Conservation (phyloP, 148 eudicot species). For the Spergularia bocconei region DNA sequence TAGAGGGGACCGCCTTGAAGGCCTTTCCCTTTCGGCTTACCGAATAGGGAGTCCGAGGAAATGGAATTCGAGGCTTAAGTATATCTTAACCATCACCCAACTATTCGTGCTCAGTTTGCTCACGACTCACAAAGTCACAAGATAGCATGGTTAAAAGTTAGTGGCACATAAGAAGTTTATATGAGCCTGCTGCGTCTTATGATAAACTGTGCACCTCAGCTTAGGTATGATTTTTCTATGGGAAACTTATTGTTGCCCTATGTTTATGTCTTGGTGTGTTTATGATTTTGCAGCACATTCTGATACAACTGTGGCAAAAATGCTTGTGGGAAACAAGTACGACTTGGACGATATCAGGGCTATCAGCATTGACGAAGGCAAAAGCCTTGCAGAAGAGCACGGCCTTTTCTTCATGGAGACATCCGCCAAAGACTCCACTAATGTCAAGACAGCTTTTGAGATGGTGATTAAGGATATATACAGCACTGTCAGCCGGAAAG, state of each 20-base stretch:
- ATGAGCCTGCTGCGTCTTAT: no score
- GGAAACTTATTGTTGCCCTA: not conserved
- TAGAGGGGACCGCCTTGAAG: no score
- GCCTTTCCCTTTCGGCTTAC: no score
- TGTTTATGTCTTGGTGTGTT: not conserved
- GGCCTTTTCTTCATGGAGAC: conserved; percentile 77
- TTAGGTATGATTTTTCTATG: not conserved
- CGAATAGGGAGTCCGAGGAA: no score
- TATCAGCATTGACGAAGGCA: conserved; percentile 60
- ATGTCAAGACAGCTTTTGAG: conserved; percentile 63
- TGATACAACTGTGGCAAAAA: conserved; percentile 62
- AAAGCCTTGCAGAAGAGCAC: conserved; percentile 60
- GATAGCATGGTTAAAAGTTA: no score
- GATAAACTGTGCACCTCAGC: no score
- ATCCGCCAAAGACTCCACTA: conserved; percentile 69
- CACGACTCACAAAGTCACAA: no score
- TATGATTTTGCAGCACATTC: conserved; percentile 53
- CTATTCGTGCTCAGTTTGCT: not conserved
- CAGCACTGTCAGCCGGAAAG: conserved; percentile 52
- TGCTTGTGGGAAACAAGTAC: conserved; percentile 63
- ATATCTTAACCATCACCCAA: no score
- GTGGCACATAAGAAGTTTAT: not conserved
- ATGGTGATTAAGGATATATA: conserved; percentile 60
- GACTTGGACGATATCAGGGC: conserved; percentile 68
- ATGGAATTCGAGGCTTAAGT: not conserved